Evolutionary conservation across 352 stramenopile species (phyloP), one percentile per base, ranked within the genome.

Genomic region (Globisporangium heterothallicum): DNA sequence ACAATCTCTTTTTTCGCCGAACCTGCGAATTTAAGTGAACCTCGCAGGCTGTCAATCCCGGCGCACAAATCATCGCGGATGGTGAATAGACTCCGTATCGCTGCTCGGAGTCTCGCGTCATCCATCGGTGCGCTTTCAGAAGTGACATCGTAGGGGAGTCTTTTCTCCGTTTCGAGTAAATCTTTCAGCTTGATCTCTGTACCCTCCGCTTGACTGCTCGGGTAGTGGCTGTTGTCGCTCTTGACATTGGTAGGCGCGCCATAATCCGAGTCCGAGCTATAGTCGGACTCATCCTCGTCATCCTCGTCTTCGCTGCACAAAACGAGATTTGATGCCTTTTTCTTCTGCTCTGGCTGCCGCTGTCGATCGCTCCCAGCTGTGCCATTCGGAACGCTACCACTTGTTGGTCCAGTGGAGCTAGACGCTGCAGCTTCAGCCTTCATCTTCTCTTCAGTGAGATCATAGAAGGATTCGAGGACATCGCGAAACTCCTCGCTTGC

Each of bases 31-130:
- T 90, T 88, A 4, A 92, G 58, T 1, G 68, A 77, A 1, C 65
- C 70, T 14, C 77, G 69, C 9, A 90, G 67, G 18, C 34, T 44
- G 16, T 72, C 65, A 42, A 92, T 89, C 8, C 70, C 72, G 8
- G 60, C 53, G 56, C 78, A 92, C 14, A 90, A 49, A 4, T 78
- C 71, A 57, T 92, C 77, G 32, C 53, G 44, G 29, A 68, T 66
- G 13, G 78, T 92, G 49, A 92, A 90, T 2, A 92, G 57, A 68
- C 82, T 89, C 29, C 82, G 73, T 27, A 92, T 83, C 22, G 72
- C 61, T 6, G 82, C 82, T 7, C 82, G 77, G 30, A 88, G 85
- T 53, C 61, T 72, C 2, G 67, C 68, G 35, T 88, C 79, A 52
- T 88, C 72, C 0, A 72, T 58, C 1, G 14, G 22, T 18, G 35